Evolutionary conservation across 192 early-diverging fungal genomes (phyloP), one percentile per base, ranked within the genome.

Genomic region (Coemansia sp.): DNA sequence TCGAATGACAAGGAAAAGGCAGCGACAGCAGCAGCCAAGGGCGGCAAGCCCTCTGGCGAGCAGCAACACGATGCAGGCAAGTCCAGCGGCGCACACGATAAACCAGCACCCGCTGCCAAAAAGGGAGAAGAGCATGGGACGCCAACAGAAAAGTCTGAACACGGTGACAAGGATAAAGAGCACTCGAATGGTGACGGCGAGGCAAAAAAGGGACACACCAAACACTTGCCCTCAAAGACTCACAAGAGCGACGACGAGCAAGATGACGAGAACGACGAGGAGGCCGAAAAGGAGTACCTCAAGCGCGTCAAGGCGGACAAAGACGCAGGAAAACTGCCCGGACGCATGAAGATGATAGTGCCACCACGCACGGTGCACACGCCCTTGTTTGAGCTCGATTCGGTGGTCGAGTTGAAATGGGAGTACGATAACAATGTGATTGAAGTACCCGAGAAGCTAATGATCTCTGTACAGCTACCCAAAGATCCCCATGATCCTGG

Each of bases 351-450:
- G 47, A 77, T 77, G 73, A 34, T 70, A 17, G 61, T 70, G 30
- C 73, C 73, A 29, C 73, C 73, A 19, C 66, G 67, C 0, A 70
- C 73, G 0, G 67, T 77, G 27, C 73, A 68, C 33, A 77, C 73
- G 27, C 73, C 73, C 25, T 50, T 70, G 30, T 77, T 77, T 27
- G 73, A 77, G 49, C 60, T 77, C 37, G 73, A 77, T 48, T 69
- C 73, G 5, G 67, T 77, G 38, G 39, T 77, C 19, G 67, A 68
- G 50, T 50, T 77, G 50, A 43, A 58, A 29, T 77, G 73, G 73
- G 73, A 77, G 50, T 77, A 70, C 46, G 73, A 77, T 45, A 66
- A 69, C 51, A 77, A 77, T 26, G 67, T 77, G 5, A 55, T 70
- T 27, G 67, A 70, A 17, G 67, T 77, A 0, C 73, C 73, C 3